Percentiles rank a stretch among this genome's conserved stretches.
Conservation (phyloP, 2,329 filamentous ascomycete species). For the Xylariales sp. region DNA sequence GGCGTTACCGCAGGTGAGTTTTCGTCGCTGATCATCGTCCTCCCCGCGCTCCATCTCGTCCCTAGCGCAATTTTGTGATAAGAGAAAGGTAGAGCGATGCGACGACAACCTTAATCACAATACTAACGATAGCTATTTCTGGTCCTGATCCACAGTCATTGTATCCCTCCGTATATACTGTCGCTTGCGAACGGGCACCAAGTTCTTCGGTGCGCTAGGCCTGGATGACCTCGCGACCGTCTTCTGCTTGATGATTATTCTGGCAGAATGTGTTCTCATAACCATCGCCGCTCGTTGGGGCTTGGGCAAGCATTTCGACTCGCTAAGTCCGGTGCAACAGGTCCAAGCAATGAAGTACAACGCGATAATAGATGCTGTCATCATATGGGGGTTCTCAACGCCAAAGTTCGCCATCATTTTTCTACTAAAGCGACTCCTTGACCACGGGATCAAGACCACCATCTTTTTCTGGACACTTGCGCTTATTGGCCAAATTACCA, state of each 20-base stretch:
- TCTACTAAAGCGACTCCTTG: background rate
- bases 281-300: background rate
- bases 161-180: background rate
- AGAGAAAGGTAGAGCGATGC: too few species aligned
- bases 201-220: background rate
- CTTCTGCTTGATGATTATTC: background rate
- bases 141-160: background rate
- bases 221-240: background rate
- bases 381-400: constrained; percentile 1
- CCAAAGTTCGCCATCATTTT: constrained; percentile 2
- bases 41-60: too few species aligned
- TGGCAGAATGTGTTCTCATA: background rate
- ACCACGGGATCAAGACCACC: constrained; percentile 1
- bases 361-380: constrained; percentile 1
- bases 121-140: background rate
- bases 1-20: background rate
- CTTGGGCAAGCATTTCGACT: constrained; percentile 2
- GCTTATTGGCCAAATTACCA: background rate
- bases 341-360: constrained; percentile 3
- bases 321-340: background rate
- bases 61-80: background rate
- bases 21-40: too few species aligned
- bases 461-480: constrained; percentile 1
- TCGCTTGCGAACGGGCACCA: background rate
- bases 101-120: too few species aligned